Evolutionary conservation across 345 rosid genomes (phyloP).

Genomic region (Citrus hindsii): DNA sequence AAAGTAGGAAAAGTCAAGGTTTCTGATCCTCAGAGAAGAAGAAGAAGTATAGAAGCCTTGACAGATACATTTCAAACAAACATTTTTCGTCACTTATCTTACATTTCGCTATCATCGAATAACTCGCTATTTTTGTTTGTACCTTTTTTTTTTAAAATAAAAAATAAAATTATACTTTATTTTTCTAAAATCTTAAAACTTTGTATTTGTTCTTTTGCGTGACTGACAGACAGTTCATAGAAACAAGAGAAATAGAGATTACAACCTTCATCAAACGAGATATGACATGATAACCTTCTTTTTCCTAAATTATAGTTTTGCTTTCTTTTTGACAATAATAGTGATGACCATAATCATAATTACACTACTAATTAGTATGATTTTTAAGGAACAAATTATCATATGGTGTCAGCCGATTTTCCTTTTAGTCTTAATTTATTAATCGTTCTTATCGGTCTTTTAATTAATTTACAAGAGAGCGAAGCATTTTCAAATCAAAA

Average conservation of each 20-base stretch:
- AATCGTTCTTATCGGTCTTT: slow-evolving; percentile 5
- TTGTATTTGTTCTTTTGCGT: slow-evolving; percentile 8
- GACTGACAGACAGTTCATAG: slow-evolving; percentile 39
- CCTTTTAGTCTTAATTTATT: neutral
- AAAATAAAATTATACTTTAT: neutral
- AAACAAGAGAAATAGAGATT: slow-evolving; percentile 28
- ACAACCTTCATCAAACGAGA: slow-evolving; percentile 22
- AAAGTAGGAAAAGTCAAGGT: slow-evolving; percentile 69
- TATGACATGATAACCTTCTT: slow-evolving; percentile 30
- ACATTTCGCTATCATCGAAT: slow-evolving; percentile 56
- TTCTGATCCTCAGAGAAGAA: slow-evolving; percentile 37
- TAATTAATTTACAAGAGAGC: neutral
- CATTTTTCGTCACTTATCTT: slow-evolving; percentile 34
- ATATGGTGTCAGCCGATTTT: slow-evolving; percentile 7
- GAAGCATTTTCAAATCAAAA: slow-evolving; percentile 3
- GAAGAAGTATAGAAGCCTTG: slow-evolving; percentile 54
- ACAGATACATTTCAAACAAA: slow-evolving; percentile 49
- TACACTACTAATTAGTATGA: slow-evolving; percentile 19
- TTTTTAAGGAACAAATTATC: slow-evolving; percentile 17
- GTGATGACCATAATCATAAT: slow-evolving; percentile 29
- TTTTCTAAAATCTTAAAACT: slow-evolving; percentile 3
- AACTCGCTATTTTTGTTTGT: slow-evolving; percentile 25
- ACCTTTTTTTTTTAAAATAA: neutral
- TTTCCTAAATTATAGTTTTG: slow-evolving; percentile 19
- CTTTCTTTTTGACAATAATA: slow-evolving; percentile 27